Percentiles rank a stretch among this genome's conserved stretches.
These are phyloP conservation scores for Solanum raphanifolium DNA, from an alignment of 257 asterid genomes.

Conservation along the genomic window DNA sequence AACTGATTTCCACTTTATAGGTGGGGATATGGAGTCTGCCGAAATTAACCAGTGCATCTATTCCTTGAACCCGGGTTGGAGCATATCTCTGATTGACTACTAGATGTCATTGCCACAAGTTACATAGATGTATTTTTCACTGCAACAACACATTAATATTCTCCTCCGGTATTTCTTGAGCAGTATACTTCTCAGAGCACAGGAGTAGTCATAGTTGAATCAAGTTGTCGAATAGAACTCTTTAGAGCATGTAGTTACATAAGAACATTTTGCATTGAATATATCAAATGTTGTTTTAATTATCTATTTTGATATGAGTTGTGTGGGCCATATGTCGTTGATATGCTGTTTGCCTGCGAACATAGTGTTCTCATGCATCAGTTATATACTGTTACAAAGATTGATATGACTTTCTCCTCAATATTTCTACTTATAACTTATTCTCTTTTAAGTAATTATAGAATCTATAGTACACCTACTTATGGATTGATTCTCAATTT, in stretches of 20 bases:
- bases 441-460: not conserved
- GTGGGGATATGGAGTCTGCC: not conserved
- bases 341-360: slow-evolving; percentile 13
- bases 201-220: not conserved
- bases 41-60: slow-evolving; percentile 1
- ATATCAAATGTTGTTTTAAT: not conserved
- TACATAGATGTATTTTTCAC: slow-evolving; percentile 45
- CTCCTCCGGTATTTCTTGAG: no score
- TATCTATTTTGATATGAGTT: not conserved
- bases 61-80: slow-evolving; percentile 11
- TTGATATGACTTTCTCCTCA: not conserved
- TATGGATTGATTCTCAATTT: not conserved
- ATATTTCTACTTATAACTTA: not conserved
- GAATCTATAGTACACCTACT: not conserved
- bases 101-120: slow-evolving; percentile 75
- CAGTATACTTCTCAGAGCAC: no score
- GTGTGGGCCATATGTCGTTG: not conserved
- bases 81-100: slow-evolving; percentile 86
- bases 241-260: not conserved
- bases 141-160: no score
- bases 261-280: not conserved
- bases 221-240: not conserved
- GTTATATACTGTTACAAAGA: not conserved
- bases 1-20: not conserved
- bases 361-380: not conserved